Conservation (phyloP, 2,329 filamentous ascomycete species). For the Amesomyces nigricolor region DNA sequence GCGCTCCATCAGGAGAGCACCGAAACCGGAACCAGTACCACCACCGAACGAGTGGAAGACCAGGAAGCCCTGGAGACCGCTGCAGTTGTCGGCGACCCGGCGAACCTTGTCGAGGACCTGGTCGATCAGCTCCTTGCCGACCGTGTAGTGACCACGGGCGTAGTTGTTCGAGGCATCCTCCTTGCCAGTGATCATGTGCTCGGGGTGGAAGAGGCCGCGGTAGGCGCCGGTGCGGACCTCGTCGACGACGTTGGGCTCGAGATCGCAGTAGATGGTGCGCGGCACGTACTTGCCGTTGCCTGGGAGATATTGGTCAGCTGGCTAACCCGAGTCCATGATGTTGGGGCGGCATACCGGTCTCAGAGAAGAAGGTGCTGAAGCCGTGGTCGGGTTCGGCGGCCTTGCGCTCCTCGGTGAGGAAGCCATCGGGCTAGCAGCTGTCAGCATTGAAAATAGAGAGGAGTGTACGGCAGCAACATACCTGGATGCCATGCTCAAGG, state of each 20-base stretch:
- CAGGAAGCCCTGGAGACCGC: slow-evolving; percentile 96
- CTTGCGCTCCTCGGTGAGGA: slow-evolving; percentile 97
- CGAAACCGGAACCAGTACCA: slow-evolving; percentile 97
- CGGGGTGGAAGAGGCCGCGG: slow-evolving; percentile 95
- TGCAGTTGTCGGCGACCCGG: slow-evolving; percentile 95
- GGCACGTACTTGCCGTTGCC: slow-evolving; percentile 98
- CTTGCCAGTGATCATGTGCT: slow-evolving; percentile 99
- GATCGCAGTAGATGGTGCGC: slow-evolving; percentile 98
- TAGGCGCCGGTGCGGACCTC: slow-evolving; percentile 97
- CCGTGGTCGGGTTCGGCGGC: slow-evolving; percentile 86
- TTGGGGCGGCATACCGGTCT: slow-evolving; percentile 69
- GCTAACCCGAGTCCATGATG: neutral
- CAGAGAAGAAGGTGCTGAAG: slow-evolving; percentile 99
- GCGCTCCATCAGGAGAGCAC: slow-evolving; percentile 97
- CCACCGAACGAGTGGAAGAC: slow-evolving; percentile 99
- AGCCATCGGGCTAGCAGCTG: slow-evolving; percentile 78
- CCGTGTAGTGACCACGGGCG: slow-evolving; percentile 98
- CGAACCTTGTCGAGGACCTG: slow-evolving; percentile 96
- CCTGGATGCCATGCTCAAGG: slow-evolving; percentile 99
- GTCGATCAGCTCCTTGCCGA: slow-evolving; percentile 99
- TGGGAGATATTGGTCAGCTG: slow-evolving; percentile 33
- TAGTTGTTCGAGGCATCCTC: slow-evolving; percentile 99
- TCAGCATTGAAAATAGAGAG: slow-evolving; percentile 29
- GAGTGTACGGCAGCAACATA: slow-evolving; percentile 43
- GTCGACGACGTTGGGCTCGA: slow-evolving; percentile 98